These are phyloP conservation scores for Aspergillus saccharolyticus DNA, from an alignment of 495 filamentous ascomycete species.

Conservation along the genomic window DNA sequence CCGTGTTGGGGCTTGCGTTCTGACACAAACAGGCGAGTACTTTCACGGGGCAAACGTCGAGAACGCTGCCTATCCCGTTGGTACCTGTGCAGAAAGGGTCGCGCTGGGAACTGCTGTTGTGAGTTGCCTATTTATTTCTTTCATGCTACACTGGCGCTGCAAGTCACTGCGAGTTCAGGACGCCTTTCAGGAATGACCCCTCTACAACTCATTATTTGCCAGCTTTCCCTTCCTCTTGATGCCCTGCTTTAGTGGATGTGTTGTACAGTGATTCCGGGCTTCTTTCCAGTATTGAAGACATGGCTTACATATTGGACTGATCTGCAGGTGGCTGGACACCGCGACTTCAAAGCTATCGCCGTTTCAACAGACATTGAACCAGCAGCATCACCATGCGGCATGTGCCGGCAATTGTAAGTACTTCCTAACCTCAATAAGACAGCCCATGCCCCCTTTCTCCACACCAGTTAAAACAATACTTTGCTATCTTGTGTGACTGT, in stretches of 20 bases:
- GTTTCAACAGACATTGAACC: constrained; percentile 76
- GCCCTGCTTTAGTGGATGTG: not conserved
- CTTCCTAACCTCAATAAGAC: not conserved
- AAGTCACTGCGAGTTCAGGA: not conserved
- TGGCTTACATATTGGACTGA: constrained; percentile 2
- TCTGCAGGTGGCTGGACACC: constrained; percentile 54
- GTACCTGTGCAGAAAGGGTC: constrained; percentile 88
- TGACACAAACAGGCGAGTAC: constrained; percentile 57
- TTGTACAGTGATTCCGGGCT: not conserved
- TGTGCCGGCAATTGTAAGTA: constrained; percentile 49
- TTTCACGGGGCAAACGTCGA: constrained; percentile 85
- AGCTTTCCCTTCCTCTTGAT: not conserved
- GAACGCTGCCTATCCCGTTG: constrained; percentile 88
- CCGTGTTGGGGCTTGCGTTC: constrained; percentile 79
- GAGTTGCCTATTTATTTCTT: constrained; percentile 10
- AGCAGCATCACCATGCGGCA: constrained; percentile 69
- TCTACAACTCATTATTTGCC: not conserved
- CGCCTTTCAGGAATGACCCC: too few relatives aligned
- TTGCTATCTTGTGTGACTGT: too few relatives aligned
- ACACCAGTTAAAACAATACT: too few relatives aligned
- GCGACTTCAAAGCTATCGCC: constrained; percentile 72
- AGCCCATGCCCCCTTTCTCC: not conserved
- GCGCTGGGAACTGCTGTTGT: constrained; percentile 79
- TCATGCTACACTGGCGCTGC: not conserved
- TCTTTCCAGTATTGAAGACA: not conserved